Percentiles rank a stretch among this genome's conserved stretches.
phyloP scores from a whole-genome alignment of 73 alveolate genomes.

The Uronychia binucleata region DNA sequence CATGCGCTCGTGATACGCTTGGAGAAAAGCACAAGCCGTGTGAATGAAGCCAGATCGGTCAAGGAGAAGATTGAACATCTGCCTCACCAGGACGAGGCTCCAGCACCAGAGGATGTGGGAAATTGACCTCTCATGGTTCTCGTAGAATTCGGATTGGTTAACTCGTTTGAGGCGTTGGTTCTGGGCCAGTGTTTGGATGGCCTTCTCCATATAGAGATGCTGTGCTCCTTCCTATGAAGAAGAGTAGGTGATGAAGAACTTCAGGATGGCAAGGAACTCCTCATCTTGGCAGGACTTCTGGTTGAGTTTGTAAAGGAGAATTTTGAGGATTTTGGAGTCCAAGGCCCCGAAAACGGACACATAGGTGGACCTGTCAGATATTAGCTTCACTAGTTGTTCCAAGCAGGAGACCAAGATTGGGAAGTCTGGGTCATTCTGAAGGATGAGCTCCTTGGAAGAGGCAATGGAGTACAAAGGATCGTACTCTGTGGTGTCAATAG shows the following conservation, averaged over 20 bases:
- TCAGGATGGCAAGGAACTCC: background rate
- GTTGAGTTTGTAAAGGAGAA: background rate
- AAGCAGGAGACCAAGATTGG: background rate
- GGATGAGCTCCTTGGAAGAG: background rate
- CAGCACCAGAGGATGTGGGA: slow-evolving; percentile 5
- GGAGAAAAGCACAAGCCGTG: background rate
- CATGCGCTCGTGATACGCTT: background rate
- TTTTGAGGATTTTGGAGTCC: background rate
- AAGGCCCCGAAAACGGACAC: background rate
- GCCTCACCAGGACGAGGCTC: background rate
- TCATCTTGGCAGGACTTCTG: background rate
- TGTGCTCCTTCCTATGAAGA: background rate
- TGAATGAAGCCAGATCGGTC: background rate
- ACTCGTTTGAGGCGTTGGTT: background rate
- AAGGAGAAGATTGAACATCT: background rate
- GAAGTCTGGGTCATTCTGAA: background rate
- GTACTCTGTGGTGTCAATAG: background rate
- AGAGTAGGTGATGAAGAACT: background rate
- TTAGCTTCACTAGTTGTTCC: background rate
- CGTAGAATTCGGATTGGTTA: background rate
- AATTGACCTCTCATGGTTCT: background rate
- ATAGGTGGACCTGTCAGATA: background rate
- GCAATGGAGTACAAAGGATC: background rate
- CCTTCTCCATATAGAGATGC: background rate
- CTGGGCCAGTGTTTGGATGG: background rate